Percentiles rank a stretch among this genome's conserved stretches.
phyloP scores from a whole-genome alignment of 1,139 yeast species.

The Saccharomyces hybrid region DNA sequence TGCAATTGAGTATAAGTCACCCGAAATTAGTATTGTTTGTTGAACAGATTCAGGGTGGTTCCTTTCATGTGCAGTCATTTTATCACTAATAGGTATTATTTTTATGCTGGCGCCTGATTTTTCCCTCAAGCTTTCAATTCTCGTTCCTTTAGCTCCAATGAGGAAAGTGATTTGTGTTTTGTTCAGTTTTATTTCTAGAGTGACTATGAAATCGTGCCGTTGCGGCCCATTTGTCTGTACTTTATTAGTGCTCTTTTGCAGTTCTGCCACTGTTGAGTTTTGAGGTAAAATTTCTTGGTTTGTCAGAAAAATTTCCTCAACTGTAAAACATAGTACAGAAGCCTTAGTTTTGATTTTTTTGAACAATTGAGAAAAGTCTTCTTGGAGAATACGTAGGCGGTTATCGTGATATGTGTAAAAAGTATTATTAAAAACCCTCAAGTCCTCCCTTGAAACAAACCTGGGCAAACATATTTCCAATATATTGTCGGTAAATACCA shows the following conservation, averaged over 20 bases:
- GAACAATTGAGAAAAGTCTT: not conserved
- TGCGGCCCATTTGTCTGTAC: not conserved
- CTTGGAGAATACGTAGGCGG: not conserved
- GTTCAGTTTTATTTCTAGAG: constrained; percentile 18
- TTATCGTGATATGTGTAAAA: not conserved
- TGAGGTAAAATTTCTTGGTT: not conserved
- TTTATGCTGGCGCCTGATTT: constrained; percentile 28
- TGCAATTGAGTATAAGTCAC: constrained; percentile 19
- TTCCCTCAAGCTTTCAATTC: constrained; percentile 26
- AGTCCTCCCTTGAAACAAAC: not conserved
- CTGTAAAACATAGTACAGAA: not conserved
- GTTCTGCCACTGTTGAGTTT: not conserved
- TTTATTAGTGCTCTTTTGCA: not conserved
- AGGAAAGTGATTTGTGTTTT: constrained; percentile 30
- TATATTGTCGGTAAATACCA: not conserved
- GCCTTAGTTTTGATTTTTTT: not conserved
- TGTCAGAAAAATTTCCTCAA: not conserved
- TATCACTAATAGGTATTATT: constrained; percentile 27
- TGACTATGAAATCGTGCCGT: not conserved
- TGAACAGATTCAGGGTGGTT: constrained; percentile 11
- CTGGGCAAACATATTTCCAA: not conserved
- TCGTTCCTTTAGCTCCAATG: constrained; percentile 31
- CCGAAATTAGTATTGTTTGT: constrained; percentile 31
- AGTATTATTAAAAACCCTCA: not conserved
- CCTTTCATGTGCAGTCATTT: constrained; percentile 10